A percentile compares a stretch with the other conserved stretches of the same genome.
phyloP scores from a whole-genome alignment of 805 yeast genomes.

The Yueomyces sp. region DNA sequence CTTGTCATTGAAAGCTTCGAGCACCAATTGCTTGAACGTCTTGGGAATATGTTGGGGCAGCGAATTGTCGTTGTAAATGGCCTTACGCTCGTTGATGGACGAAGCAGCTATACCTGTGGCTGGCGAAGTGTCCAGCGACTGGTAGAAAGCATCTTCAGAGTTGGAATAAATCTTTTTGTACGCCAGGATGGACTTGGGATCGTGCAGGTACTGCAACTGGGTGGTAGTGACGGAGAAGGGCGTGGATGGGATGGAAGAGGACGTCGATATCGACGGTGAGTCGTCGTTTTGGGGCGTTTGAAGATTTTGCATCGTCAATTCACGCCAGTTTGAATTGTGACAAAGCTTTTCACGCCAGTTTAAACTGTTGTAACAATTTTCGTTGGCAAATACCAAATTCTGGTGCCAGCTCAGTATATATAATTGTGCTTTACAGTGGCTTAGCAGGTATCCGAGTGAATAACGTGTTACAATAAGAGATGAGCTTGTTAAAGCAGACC shows the following conservation, averaged over 20 bases:
- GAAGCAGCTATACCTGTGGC: slow-evolving; percentile 10
- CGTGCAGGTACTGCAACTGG: slow-evolving; percentile 18
- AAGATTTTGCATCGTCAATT: not conserved
- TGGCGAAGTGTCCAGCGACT: slow-evolving; percentile 12
- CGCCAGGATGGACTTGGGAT: slow-evolving; percentile 19
- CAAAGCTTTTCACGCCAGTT: not conserved
- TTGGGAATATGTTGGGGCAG: slow-evolving; percentile 65
- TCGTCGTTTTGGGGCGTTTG: not conserved
- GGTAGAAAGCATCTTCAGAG: slow-evolving; percentile 10
- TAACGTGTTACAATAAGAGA: no score
- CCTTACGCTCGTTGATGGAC: slow-evolving; percentile 7
- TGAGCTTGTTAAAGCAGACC: no score
- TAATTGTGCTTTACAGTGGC: no score
- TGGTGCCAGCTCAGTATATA: no score
- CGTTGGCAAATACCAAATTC: no score
- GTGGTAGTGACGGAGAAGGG: slow-evolving; percentile 1
- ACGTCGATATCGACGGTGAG: not conserved
- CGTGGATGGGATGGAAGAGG: not conserved
- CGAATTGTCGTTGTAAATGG: slow-evolving; percentile 52
- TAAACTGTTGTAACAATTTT: not conserved
- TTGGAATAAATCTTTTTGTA: slow-evolving; percentile 12
- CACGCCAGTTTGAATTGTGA: not conserved
- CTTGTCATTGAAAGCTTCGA: slow-evolving; percentile 82
- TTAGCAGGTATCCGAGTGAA: no score
- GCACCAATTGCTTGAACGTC: slow-evolving; percentile 52